Evolutionary conservation across 345 rosid genomes (phyloP), one percentile per base, ranked within the genome.

Genomic region (Pistacia vera): DNA sequence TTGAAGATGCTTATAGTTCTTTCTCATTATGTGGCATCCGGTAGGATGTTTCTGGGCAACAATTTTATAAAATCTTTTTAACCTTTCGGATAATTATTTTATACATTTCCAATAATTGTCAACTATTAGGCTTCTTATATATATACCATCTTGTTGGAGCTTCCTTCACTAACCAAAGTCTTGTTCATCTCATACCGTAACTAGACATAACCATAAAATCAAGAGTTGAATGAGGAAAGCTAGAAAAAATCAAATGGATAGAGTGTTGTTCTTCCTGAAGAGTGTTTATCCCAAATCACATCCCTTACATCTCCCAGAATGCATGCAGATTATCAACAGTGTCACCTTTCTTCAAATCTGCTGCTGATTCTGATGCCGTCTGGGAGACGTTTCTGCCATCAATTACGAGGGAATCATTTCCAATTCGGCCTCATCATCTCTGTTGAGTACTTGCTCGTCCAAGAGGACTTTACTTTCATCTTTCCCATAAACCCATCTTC

Each of bases 351-450:
- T 80, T 83, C 63, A 73, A 79, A 67, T 72, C 79, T 1, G 81
- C 81, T 16, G 83, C 86, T 0, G 68, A 77, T 60, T 85, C 87
- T 4, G 86, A 88, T 65, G 60, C 66, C 61, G 85, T 79, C 14
- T 86, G 88, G 92, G 59, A 70, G 12, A 41, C 60, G 5, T 83
- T 87, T 65, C 78, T 87, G 54, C 88, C 81, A 8, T 71, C 73
- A 1, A 85, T 17, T 67, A 70, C 60, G 67, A 49, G 12, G 25
- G 70, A 7, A 77, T 82, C 36, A 64, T 80, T 55, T 80, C 81
- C 9, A 17, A 16, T 4, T 63, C 81, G 22, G 25, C 68, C 38
- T 16, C 41, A 4, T 10, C 70, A 11, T 62, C 68, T 4, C 20
- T n/a, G 16, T 5, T 55, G 1, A 46, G 16, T 11, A 46, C 18